phyloP scores from a whole-genome alignment of 768 basidiomycete genomes.

The Termitomyces sp. region DNA sequence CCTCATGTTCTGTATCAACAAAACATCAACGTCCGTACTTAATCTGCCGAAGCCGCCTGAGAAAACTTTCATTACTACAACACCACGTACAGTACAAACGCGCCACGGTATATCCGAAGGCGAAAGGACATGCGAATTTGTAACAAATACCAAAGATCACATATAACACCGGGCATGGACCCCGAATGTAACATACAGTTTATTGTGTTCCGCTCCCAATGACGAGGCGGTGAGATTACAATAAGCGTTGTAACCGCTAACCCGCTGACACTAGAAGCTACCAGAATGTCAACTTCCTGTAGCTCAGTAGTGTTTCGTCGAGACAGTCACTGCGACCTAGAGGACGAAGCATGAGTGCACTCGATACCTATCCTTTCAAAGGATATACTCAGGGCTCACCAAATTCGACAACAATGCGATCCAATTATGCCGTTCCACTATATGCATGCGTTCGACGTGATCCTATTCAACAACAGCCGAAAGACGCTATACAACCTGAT shows the following conservation, averaged over 20 bases:
- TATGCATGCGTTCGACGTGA: conserved; percentile 5
- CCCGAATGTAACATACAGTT: too few species aligned
- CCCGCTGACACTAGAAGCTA: not conserved
- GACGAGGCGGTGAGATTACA: not conserved
- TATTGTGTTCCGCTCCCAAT: not conserved
- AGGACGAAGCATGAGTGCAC: not conserved
- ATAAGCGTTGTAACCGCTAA: too few species aligned
- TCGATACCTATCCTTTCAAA: not conserved
- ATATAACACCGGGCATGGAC: not conserved
- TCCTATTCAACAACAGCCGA: conserved; percentile 7
- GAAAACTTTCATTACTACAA: not conserved
- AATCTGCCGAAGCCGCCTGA: not conserved
- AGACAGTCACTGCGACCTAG: not conserved
- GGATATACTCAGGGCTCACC: not conserved
- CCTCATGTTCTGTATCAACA: not conserved
- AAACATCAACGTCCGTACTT: not conserved
- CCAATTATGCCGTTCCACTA: not conserved
- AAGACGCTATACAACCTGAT: not conserved
- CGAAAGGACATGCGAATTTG: not conserved
- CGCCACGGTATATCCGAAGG: not conserved
- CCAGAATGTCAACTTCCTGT: not conserved
- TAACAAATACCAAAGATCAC: not conserved
- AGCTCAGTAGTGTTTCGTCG: not conserved
- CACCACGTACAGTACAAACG: not conserved
- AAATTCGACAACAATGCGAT: not conserved